Evolutionary conservation across 495 filamentous ascomycete genomes (phyloP).

Genomic region (Aspergillus cristatus): DNA sequence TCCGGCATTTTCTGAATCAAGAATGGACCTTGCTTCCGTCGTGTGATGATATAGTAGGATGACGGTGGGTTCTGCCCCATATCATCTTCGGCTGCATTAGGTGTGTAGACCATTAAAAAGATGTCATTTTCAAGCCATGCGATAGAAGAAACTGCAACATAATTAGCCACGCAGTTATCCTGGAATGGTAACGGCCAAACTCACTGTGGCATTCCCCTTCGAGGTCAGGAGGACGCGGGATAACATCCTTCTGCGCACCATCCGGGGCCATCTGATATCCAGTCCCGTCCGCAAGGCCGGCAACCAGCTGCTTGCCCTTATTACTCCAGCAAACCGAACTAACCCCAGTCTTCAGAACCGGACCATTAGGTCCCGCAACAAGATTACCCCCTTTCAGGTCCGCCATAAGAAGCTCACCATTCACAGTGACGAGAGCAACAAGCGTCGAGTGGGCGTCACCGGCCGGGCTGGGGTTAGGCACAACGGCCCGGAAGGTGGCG

Average conservation of each 20-base stretch:
- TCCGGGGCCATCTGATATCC: constrained; percentile 75
- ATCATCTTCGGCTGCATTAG: constrained; percentile 46
- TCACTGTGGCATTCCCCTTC: constrained; percentile 59
- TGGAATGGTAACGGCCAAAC: constrained; percentile 1
- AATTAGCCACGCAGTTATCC: constrained; percentile 9
- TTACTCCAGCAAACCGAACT: constrained; percentile 87
- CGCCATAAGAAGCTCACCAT: constrained; percentile 74
- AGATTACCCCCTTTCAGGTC: constrained; percentile 61
- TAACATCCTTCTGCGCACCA: constrained; percentile 61
- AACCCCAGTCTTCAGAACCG: constrained; percentile 60
- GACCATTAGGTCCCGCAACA: constrained; percentile 52
- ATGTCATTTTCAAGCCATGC: constrained; percentile 83
- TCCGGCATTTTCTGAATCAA: constrained; percentile 64
- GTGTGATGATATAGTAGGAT: constrained; percentile 65
- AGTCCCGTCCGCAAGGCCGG: constrained; percentile 74
- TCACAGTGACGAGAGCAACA: constrained; percentile 69
- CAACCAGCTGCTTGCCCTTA: constrained; percentile 85
- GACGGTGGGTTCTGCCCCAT: constrained; percentile 45
- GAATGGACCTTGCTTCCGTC: constrained; percentile 47
- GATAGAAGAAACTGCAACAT: constrained; percentile 66
- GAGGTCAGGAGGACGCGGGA: constrained; percentile 67
- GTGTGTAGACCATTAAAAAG: constrained; percentile 71
- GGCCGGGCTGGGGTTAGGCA: constrained; percentile 68
- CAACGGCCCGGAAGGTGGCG: constrained; percentile 60
- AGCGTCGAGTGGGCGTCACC: constrained; percentile 34